A percentile compares a stretch with the other conserved stretches of the same genome.
Conservation (phyloP, 2,329 filamentous ascomycete species). For the Apiospora arundinis region DNA sequence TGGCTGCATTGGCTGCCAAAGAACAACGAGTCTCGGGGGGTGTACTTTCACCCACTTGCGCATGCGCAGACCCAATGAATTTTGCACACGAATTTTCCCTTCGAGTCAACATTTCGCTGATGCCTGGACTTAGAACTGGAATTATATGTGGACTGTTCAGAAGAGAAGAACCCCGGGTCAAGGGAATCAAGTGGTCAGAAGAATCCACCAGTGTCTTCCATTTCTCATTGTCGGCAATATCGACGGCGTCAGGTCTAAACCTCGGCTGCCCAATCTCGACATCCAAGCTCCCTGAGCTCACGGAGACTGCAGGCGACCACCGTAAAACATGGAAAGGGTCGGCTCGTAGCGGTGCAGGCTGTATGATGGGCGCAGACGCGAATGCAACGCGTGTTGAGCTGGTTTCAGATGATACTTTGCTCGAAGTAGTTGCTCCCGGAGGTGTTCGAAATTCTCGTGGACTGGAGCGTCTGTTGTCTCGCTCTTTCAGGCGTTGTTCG, state of each 20-base stretch:
- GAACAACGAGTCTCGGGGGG: not conserved
- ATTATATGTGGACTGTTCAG: conserved; percentile 13
- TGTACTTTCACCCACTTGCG: not conserved
- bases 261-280: conserved; percentile 36
- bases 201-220: conserved; percentile 19
- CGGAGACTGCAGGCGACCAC: conserved; percentile 35
- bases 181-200: conserved; percentile 21
- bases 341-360: conserved; percentile 35
- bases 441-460: not conserved
- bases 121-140: conserved; percentile 16
- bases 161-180: conserved; percentile 26
- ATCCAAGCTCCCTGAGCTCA: conserved; percentile 33
- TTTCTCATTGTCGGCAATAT: conserved; percentile 22
- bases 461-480: not conserved
- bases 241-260: conserved; percentile 25
- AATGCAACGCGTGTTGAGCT: conserved; percentile 32
- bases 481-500: not conserved
- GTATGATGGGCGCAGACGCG: conserved; percentile 34
- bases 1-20: not conserved
- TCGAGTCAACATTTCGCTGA: conserved; percentile 15
- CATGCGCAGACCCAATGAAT: not conserved
- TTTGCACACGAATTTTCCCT: not conserved
- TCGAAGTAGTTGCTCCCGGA: not conserved
- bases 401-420: not conserved
- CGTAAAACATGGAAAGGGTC: conserved; percentile 30